phyloP scores from a whole-genome alignment of 352 stramenopile species.

The Phytophthora europaea region DNA sequence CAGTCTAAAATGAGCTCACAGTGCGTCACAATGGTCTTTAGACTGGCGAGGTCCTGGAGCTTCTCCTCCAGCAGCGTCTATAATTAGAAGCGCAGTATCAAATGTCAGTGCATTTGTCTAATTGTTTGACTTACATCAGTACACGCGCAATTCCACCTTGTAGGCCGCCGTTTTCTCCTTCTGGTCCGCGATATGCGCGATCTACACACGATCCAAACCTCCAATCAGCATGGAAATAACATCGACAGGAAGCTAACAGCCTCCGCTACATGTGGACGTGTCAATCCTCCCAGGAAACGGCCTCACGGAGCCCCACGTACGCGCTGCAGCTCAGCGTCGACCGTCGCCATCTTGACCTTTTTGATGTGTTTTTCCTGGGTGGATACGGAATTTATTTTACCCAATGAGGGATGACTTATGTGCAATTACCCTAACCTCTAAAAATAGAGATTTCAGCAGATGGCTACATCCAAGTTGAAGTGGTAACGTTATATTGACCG shows the following conservation, averaged over 20 bases:
- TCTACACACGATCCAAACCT: constrained; percentile 38
- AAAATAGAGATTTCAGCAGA: background rate
- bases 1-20: constrained; percentile 37
- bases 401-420: background rate
- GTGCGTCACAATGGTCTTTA: constrained; percentile 77
- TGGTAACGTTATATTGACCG: background rate
- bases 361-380: constrained; percentile 10
- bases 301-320: constrained; percentile 40
- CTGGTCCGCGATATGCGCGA: constrained; percentile 71
- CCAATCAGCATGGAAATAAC: background rate
- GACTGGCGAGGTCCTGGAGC: constrained; percentile 46
- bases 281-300: background rate
- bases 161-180: constrained; percentile 83
- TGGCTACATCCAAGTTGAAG: constrained; percentile 1
- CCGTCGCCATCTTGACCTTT: constrained; percentile 34
- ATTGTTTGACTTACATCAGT: constrained; percentile 3
- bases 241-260: background rate
- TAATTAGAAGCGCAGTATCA: background rate
- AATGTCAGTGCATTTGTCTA: background rate
- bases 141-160: constrained; percentile 55
- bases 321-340: constrained; percentile 55
- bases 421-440: background rate
- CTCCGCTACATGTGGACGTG: background rate
- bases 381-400: background rate
- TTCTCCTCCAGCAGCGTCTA: constrained; percentile 65